These are phyloP conservation scores for Populus davidiana DNA, from an alignment of 345 rosid species.

Conservation along the genomic window DNA sequence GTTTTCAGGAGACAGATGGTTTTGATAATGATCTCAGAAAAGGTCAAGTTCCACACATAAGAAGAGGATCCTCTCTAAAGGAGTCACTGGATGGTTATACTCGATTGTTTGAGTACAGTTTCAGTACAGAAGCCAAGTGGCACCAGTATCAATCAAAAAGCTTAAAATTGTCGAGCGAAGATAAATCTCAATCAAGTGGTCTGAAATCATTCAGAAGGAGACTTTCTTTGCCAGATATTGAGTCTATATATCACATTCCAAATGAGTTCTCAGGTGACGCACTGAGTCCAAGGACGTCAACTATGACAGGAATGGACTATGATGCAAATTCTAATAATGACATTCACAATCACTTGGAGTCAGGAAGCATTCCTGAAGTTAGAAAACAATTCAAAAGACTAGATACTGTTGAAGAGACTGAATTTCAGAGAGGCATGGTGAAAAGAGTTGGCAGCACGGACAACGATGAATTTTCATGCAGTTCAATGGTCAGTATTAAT, in stretches of 20 bases:
- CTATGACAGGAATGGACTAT: conserved; percentile 9
- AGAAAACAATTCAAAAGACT: conserved; percentile 16
- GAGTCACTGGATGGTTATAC: conserved; percentile 56
- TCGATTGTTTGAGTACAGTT: conserved; percentile 46
- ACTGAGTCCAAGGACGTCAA: conserved; percentile 23
- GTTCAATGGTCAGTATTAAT: background rate
- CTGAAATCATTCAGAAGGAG: conserved; percentile 58
- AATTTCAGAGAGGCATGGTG: conserved; percentile 9
- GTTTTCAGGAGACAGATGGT: conserved; percentile 12
- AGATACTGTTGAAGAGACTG: conserved; percentile 30
- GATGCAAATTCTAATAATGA: background rate
- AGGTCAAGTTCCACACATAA: conserved; percentile 9
- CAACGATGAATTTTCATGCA: conserved; percentile 13
- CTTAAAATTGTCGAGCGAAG: conserved; percentile 54
- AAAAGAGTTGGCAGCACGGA: conserved; percentile 12
- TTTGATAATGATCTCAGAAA: conserved; percentile 19
- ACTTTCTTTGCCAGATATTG: conserved; percentile 76
- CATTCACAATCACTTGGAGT: conserved; percentile 4
- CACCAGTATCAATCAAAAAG: conserved; percentile 47
- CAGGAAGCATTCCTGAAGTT: conserved; percentile 18
- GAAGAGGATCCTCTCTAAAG: conserved; percentile 46
- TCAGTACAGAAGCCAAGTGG: conserved; percentile 34
- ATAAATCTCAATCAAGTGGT: conserved; percentile 28
- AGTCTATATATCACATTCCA: conserved; percentile 51
- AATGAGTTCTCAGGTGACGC: conserved; percentile 38